phyloP scores from a whole-genome alignment of 2,329 filamentous ascomycete genomes.

The Pseudogymnoascus sp. region DNA sequence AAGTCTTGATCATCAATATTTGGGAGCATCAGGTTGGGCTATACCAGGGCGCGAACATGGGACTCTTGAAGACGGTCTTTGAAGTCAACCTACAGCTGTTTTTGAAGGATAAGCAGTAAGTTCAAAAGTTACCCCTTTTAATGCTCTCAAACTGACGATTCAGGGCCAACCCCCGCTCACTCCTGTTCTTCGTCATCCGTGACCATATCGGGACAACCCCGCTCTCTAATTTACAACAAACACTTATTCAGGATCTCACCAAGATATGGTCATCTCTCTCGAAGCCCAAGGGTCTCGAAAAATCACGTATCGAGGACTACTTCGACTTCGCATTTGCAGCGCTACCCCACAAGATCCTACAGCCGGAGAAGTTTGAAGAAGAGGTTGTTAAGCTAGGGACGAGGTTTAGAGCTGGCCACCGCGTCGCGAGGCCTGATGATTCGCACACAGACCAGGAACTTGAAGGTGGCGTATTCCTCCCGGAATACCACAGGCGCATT shows the following conservation, averaged over 20 bases:
- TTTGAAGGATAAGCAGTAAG: conserved; percentile 86
- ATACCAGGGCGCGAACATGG: conserved; percentile 99
- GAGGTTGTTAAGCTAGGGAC: conserved; percentile 73
- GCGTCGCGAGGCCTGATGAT: conserved; percentile 53
- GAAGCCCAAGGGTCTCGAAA: conserved; percentile 82
- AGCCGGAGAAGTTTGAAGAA: conserved; percentile 79
- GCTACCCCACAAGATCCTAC: conserved; percentile 91
- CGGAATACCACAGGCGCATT: conserved; percentile 92
- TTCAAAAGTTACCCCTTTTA: conserved; percentile 15
- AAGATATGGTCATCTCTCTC: conserved; percentile 91
- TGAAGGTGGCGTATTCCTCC: conserved; percentile 74
- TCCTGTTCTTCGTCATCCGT: conserved; percentile 97
- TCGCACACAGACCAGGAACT: conserved; percentile 61
- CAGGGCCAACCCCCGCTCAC: conserved; percentile 77
- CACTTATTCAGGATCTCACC: conserved; percentile 78
- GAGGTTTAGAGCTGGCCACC: conserved; percentile 75
- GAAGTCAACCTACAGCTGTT: conserved; percentile 98
- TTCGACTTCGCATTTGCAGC: conserved; percentile 98
- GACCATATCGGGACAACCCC: conserved; percentile 92
- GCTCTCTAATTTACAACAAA: conserved; percentile 80
- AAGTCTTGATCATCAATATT: conserved; percentile 96
- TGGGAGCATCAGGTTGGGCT: conserved; percentile 98
- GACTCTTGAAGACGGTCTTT: conserved; percentile 94
- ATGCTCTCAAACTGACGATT: conserved; percentile 21
- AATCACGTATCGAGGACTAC: conserved; percentile 87